A percentile compares a stretch with the other conserved stretches of the same genome.
Evolutionary conservation across 352 stramenopile genomes (phyloP).

Genomic region (Globisporangium megalacanthum): DNA sequence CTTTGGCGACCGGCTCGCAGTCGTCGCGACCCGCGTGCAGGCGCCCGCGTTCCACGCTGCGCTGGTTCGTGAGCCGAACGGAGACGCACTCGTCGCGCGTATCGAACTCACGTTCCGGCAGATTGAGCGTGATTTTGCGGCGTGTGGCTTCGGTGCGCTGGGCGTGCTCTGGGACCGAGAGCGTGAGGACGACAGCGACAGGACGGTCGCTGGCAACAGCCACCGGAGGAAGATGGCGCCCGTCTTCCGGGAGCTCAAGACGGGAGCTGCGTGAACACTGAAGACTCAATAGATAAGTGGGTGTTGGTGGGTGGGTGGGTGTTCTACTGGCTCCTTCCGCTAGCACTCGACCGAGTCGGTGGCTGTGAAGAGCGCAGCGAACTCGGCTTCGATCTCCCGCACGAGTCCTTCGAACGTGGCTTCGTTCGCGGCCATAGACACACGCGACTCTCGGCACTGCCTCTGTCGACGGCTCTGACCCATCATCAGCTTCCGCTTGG

Average conservation of each 20-base stretch:
- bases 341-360: too few relatives aligned
- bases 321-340: not conserved
- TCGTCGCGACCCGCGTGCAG: slow-evolving; percentile 4
- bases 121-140: slow-evolving; percentile 3
- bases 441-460: not conserved
- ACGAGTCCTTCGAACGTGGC: slow-evolving; percentile 12
- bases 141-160: not conserved
- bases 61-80: not conserved
- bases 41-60: slow-evolving; percentile 1
- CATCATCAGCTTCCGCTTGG: slow-evolving; percentile 13
- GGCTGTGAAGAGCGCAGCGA: slow-evolving; percentile 8
- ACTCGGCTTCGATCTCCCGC: slow-evolving; percentile 11
- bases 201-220: not conserved
- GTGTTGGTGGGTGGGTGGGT: not conserved
- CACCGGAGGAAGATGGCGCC: too few relatives aligned
- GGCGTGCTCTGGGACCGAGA: slow-evolving; percentile 1
- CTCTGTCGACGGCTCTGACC: not conserved
- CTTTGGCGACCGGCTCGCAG: slow-evolving; percentile 3
- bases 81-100: not conserved
- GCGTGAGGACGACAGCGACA: not conserved
- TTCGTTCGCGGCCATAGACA: not conserved
- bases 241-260: not conserved
- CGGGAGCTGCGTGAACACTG: too few relatives aligned
- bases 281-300: not conserved
- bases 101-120: slow-evolving; percentile 3